Conservation (phyloP, 2,329 filamentous ascomycete species). For the Sarocladium brachiariae region DNA sequence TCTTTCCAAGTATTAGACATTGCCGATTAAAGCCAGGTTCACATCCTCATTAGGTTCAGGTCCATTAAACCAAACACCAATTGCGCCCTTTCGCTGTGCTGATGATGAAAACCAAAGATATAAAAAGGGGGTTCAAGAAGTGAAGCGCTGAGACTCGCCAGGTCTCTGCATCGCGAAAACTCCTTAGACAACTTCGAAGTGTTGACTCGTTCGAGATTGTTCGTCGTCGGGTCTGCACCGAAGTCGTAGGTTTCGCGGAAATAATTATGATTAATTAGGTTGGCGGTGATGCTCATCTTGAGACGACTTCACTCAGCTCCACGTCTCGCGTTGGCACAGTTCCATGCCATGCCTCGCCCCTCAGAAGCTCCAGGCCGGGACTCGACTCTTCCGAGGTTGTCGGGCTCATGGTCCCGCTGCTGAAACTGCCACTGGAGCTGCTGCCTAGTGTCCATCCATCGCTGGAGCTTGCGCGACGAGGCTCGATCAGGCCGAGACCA, state of each 20-base stretch:
- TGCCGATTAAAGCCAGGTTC: not conserved
- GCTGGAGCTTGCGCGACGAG: constrained; percentile 47
- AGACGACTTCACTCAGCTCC: constrained; percentile 38
- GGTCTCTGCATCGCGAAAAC: not conserved
- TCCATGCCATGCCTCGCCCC: constrained; percentile 32
- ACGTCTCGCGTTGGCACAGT: constrained; percentile 31
- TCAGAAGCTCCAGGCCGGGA: constrained; percentile 16
- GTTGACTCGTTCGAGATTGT: not conserved
- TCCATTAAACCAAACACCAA: constrained; percentile 20
- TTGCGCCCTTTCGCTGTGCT: constrained; percentile 34
- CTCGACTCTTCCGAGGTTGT: constrained; percentile 38
- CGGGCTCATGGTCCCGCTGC: constrained; percentile 43
- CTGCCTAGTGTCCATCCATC: constrained; percentile 90
- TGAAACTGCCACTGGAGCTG: constrained; percentile 49
- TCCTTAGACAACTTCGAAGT: not conserved
- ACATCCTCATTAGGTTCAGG: constrained; percentile 2
- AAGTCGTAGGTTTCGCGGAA: not conserved
- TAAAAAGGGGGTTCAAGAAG: constrained; percentile 17
- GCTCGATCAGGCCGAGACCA: constrained; percentile 38
- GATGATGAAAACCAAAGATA: constrained; percentile 32
- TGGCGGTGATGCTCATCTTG: constrained; percentile 9
- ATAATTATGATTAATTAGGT: constrained; percentile 7
- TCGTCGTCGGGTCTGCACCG: not conserved
- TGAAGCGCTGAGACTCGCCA: constrained; percentile 8
- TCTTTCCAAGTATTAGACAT: constrained; percentile 6